phyloP scores from a whole-genome alignment of 2,329 filamentous ascomycete species.

The Furcasterigmium sp. region DNA sequence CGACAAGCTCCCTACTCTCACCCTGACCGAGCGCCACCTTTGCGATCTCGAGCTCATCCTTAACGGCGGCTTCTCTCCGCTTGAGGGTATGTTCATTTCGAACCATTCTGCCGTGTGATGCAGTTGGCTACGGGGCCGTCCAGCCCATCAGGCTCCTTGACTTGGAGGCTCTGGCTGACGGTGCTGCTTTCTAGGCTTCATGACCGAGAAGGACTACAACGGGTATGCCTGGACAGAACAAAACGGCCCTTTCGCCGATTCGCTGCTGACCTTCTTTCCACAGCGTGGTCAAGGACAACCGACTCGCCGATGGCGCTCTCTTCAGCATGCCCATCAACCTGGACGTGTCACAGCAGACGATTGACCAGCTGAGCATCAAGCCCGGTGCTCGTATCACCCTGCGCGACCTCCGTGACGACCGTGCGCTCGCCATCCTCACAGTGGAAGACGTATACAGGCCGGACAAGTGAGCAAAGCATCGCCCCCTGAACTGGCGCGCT shows the following conservation, averaged over 20 bases:
- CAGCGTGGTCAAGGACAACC: slow-evolving; percentile 84
- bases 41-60: slow-evolving; percentile 97
- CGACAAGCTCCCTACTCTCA: slow-evolving; percentile 77
- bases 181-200: slow-evolving; percentile 63
- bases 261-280: too few species aligned
- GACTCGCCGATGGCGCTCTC: slow-evolving; percentile 81
- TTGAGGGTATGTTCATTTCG: slow-evolving; percentile 67
- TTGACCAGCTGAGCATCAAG: slow-evolving; percentile 72
- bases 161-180: slow-evolving; percentile 5
- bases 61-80: slow-evolving; percentile 94
- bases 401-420: slow-evolving; percentile 92
- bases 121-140: too few species aligned
- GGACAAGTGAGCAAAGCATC: slow-evolving; percentile 71
- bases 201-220: slow-evolving; percentile 96
- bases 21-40: slow-evolving; percentile 87
- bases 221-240: slow-evolving; percentile 55
- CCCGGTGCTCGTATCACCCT: slow-evolving; percentile 78
- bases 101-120: too few species aligned
- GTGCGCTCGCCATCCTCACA: slow-evolving; percentile 91
- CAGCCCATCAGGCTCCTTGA: too few species aligned
- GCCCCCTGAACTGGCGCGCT: slow-evolving; percentile 8
- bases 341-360: slow-evolving; percentile 70
- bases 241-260: too few species aligned
- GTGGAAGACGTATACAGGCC: slow-evolving; percentile 94
- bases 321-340: slow-evolving; percentile 98